Evolutionary conservation across 805 yeast species (phyloP), one percentile per base, ranked within the genome.

Genomic region (Wickerhamiella spandovensis): DNA sequence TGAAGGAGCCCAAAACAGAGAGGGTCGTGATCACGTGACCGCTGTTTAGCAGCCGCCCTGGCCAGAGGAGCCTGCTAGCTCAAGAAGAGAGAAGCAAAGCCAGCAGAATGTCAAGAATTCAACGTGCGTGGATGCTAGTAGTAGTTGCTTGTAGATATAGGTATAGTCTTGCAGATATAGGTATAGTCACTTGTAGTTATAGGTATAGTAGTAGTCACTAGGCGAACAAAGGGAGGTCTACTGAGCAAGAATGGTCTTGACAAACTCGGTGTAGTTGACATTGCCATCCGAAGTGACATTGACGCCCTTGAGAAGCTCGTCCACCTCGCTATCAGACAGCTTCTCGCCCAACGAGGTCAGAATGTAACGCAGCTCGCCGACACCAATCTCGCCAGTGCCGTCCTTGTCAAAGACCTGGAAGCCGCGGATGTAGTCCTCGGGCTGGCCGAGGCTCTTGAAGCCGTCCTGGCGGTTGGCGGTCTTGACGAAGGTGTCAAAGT

Each of bases 321-420:
- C 97, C 49, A 92, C 97, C 70, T 92, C 99, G 43, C 79, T 73
- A 59, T 88, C 95, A 15, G 84, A 68, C 59, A 92, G 73, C 69
- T 89, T 89, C 69, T 92, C 99, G 53, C 99, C 99, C 59, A 92
- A 81, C 6, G 95, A 84, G 32, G 98, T 92, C 63, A 92, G 75
- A 66, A 92, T 88, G 69, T 92, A 92, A 66, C 95, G 79, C 61
- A 92, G 76, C 70, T 92, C 97, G 51, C 99, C 99, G 44, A 92
- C 95, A 41, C 97, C 95, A 59, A 92, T 92, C 70, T 82, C 85
- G 5, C 99, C 99, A 18, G 96, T 84, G 56, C 83, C 79, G 57
- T 88, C 95, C 72, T 90, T 92, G 71, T 92, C 99, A 60, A 92
- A 92, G 5, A 92, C 97, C 71, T 92, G 97, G 78, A 92, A 92